These are phyloP conservation scores for Spizellomyces sp. DNA, from an alignment of 192 early-diverging fungal species.

Conservation along the genomic window DNA sequence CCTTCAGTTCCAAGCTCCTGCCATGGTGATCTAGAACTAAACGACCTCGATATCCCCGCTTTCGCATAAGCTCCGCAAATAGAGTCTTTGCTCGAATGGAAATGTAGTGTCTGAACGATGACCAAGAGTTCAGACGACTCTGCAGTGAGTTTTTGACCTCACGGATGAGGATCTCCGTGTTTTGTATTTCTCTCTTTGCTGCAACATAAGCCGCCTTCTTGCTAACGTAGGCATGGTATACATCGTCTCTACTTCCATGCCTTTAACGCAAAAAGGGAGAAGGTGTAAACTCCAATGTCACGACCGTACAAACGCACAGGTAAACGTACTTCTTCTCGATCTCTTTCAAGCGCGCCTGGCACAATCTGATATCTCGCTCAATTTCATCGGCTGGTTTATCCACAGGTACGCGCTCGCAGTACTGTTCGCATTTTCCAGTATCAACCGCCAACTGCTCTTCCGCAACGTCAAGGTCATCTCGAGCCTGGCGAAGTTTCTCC, in stretches of 20 bases:
- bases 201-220: slow-evolving; percentile 21
- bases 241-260: slow-evolving; percentile 25
- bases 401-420: slow-evolving; percentile 23
- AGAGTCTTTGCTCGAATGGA: slow-evolving; percentile 69
- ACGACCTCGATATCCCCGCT: slow-evolving; percentile 82
- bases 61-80: slow-evolving; percentile 73
- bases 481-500: neutral
- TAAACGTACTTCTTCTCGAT: neutral
- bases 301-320: too few relatives aligned
- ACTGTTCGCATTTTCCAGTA: slow-evolving; percentile 11
- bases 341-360: slow-evolving; percentile 28
- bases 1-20: slow-evolving; percentile 11
- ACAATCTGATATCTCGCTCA: slow-evolving; percentile 26
- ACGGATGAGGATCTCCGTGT: slow-evolving; percentile 8
- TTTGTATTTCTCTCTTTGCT: slow-evolving; percentile 28
- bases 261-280: neutral
- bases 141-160: slow-evolving; percentile 58
- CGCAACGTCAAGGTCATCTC: neutral
- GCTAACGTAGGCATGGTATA: slow-evolving; percentile 6
- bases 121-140: slow-evolving; percentile 64
- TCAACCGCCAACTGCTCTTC: slow-evolving; percentile 11
- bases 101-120: slow-evolving; percentile 73
- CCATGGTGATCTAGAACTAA: slow-evolving; percentile 75
- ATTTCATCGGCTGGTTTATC: slow-evolving; percentile 11
- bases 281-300: too few relatives aligned